Conservation (phyloP, 768 basidiomycete species). For the Austroboletus eburneus region DNA sequence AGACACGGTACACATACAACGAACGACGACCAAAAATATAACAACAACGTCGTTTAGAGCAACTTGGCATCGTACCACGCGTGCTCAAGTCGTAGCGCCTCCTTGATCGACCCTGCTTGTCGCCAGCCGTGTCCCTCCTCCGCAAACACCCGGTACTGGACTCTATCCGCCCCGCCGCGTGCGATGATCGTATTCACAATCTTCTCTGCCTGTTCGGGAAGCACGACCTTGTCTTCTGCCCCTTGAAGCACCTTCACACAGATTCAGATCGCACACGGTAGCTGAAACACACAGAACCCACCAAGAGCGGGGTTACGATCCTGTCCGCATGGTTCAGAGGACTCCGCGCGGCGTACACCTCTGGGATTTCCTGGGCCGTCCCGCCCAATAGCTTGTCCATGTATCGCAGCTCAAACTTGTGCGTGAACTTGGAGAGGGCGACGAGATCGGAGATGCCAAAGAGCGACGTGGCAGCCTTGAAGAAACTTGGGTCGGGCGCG, state of each 20-base stretch:
- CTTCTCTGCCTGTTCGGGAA: slow-evolving; percentile 52
- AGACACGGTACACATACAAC: background rate
- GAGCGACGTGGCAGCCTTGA: slow-evolving; percentile 60
- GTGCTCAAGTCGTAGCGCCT: slow-evolving; percentile 32
- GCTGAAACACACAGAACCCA: slow-evolving; percentile 26
- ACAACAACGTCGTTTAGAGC: slow-evolving; percentile 1
- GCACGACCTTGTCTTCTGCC: slow-evolving; percentile 58
- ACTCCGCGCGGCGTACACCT: slow-evolving; percentile 56
- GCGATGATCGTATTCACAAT: slow-evolving; percentile 27
- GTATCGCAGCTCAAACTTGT: slow-evolving; percentile 68
- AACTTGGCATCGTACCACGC: slow-evolving; percentile 31
- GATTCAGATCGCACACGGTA: background rate
- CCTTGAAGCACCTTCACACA: slow-evolving; percentile 84
- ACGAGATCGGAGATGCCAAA: slow-evolving; percentile 68
- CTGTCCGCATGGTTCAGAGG: slow-evolving; percentile 58
- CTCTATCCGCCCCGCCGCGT: slow-evolving; percentile 20
- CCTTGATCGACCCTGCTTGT: slow-evolving; percentile 33
- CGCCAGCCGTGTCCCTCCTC: slow-evolving; percentile 45
- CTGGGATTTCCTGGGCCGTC: slow-evolving; percentile 44
- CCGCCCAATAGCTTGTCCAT: slow-evolving; percentile 64
- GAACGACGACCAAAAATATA: too few relatives aligned
- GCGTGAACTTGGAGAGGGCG: slow-evolving; percentile 55
- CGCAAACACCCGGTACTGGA: slow-evolving; percentile 38
- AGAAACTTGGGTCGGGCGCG: slow-evolving; percentile 38
- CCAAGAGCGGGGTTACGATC: slow-evolving; percentile 62